Evolutionary conservation across 1,284 basidiomycete species (phyloP), one percentile per base, ranked within the genome.

Genomic region (Cryptococcus sp.): DNA sequence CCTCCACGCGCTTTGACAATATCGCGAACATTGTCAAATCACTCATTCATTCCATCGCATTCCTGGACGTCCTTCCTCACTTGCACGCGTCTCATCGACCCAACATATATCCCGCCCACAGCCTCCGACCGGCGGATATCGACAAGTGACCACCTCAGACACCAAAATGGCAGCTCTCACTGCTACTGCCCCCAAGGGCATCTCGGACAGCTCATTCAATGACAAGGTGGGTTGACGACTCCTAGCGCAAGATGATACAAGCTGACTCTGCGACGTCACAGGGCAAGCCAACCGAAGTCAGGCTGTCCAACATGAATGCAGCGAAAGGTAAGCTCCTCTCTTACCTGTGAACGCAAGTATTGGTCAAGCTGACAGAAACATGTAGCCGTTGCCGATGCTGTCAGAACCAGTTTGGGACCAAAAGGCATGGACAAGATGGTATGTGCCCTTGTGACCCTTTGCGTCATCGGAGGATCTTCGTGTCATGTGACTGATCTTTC

Each of bases 371-470:
- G 53, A 68, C 57, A 25, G 13, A 19, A 27, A 16, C 17, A 6
- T 27, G 15, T 66, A 96, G 95, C 96, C 39, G 96, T 99, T 71
- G 93, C 93, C 70, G 95, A 98, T 82, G 95, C 93, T 53, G 93
- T 99, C 40, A 84, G 96, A 72, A 99, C 96, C 52, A 97, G 93
- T 52, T 81, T 99, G 64, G 96, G 96, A 19, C 96, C 96, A 48
- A 88, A 91, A 79, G 96, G 96, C 67, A 99, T 99, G 96, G 96
- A 99, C 82, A 98, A 97, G 83, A 97, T 97, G 94, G 93, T 90
- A 70, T 63, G 82, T 72, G 20, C 47, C 52, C 54, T 30, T 6
- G 2, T 16, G 19, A 39, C 27, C 17, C 8, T 22, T 19, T 19
- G 23, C 22, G n/a, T 17, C n/a, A 40, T 38, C 23, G 20, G 20